Base-by-base conservation (phyloP, 228 moss, liverwort and hornwort species). In the Sphagnum fallax region DNA sequence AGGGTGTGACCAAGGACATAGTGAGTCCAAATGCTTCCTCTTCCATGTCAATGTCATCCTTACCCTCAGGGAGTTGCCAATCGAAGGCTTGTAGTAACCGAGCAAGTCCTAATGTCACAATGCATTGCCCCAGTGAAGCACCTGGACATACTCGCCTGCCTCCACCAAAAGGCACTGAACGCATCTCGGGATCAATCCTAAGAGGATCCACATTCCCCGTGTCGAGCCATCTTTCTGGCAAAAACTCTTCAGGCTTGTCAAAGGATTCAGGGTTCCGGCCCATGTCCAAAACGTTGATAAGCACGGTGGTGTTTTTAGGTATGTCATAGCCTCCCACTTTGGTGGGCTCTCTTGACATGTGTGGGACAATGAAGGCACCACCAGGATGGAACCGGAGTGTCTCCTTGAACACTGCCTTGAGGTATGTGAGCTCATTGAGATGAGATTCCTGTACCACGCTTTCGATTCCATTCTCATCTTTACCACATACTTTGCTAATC, bases 111-210 rank as follows among this genome's bases (percentile, higher is more conserved):
- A 75, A 18, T 6, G 52, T 52, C 64, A 61, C 48, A 52, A 75
- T 55, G 57, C 69, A 14, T n/a, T 16, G 52, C 7, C 70, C 75
- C 52, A 75, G 57, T 5, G 16, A 6, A 47, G 68, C 53, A 13
- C 75, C 75, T 4, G 63, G 52, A 13, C 75, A 75, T 32, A 52
- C 57, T 65, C 75, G 68, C 55, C 75, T 64, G 10, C 75, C 75
- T 13, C 50, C 69, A 5, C 75, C 75, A 47, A 75, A 75, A 6
- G 70, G 61, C 15, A 70, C 52, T 8, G 61, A 15, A 48, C 51
- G 50, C n/a, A 65, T 69, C 48, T 70, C 50, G 0, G 60, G 9
- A 8, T 8, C 10, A 15, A 50, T 70, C 16, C 52, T 63, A 8
- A 70, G 48, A 13, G 70, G 69, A 16, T 47, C 18, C 14, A 2